These are phyloP conservation scores for Agrostemma githago DNA, from an alignment of 148 eudicot genomes.

Conservation along the genomic window DNA sequence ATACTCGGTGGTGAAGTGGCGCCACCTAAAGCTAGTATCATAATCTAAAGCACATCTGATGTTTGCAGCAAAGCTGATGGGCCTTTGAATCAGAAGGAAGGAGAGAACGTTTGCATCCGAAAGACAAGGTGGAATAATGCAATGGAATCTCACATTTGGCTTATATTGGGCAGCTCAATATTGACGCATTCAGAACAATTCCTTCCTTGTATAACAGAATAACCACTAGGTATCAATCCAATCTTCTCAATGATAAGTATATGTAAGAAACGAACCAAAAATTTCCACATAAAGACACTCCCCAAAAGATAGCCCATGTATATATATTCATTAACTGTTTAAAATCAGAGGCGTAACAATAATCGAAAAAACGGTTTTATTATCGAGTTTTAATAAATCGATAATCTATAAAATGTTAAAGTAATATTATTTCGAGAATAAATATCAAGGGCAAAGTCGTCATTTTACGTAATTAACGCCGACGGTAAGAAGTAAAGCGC, in stretches of 20 bases:
- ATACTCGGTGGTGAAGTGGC: not conserved
- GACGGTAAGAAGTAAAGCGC: too few relatives aligned
- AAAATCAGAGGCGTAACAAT: too few relatives aligned
- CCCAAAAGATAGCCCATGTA: not conserved
- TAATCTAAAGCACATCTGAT: not conserved
- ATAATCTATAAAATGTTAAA: too few relatives aligned
- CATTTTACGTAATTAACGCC: too few relatives aligned
- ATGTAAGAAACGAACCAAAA: not conserved
- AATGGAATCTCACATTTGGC: constrained; percentile 15
- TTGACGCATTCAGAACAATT: constrained; percentile 10
- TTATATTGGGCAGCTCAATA: not conserved
- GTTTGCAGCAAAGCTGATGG: not conserved
- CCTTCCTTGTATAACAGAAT: constrained; percentile 16
- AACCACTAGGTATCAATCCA: not conserved
- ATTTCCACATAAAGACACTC: not conserved
- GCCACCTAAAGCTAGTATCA: not conserved
- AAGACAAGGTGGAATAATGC: not conserved
- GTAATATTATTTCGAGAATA: too few relatives aligned
- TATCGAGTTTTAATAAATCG: too few relatives aligned
- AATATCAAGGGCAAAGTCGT: too few relatives aligned
- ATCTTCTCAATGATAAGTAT: not conserved
- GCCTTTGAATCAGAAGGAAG: not conserved
- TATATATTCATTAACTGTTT: too few relatives aligned
- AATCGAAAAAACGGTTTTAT: too few relatives aligned
- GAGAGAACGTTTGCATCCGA: not conserved